Evolutionary conservation across 306 rosid species (phyloP).

Genomic region (Acacia acuminata): DNA sequence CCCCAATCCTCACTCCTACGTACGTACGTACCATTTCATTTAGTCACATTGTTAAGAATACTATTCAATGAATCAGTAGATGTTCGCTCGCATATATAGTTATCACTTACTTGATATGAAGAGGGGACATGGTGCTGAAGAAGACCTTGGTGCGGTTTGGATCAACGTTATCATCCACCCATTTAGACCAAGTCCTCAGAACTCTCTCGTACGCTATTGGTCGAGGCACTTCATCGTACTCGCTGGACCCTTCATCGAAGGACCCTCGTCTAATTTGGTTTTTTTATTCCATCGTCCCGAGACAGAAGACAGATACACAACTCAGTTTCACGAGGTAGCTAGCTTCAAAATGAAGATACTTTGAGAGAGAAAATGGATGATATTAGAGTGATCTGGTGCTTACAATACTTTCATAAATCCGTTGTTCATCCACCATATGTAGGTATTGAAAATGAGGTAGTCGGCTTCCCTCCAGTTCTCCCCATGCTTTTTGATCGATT

Average conservation of each 20-base stretch:
- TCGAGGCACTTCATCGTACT: constrained; percentile 73
- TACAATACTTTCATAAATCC: constrained; percentile 81
- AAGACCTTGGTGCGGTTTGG: constrained; percentile 79
- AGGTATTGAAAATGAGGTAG: constrained; percentile 84
- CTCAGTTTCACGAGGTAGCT: constrained; percentile 7
- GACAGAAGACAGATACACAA: background rate
- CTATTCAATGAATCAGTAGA: background rate
- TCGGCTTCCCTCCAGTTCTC: constrained; percentile 79
- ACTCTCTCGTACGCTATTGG: constrained; percentile 72
- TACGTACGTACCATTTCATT: background rate
- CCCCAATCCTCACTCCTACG: constrained; percentile 86
- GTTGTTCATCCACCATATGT: constrained; percentile 99
- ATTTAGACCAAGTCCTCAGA: constrained; percentile 75
- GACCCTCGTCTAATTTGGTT: constrained; percentile 66
- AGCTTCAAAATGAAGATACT: background rate
- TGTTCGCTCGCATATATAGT: background rate
- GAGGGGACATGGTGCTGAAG: constrained; percentile 93
- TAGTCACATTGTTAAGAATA: background rate
- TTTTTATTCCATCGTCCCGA: background rate
- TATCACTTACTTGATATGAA: constrained; percentile 80
- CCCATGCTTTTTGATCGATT: constrained; percentile 83
- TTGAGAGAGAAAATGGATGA: background rate
- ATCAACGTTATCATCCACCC: constrained; percentile 77
- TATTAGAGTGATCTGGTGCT: constrained; percentile 28
- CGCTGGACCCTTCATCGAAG: constrained; percentile 73